These are phyloP conservation scores for Fusarium abutilonis DNA, from an alignment of 2,329 filamentous ascomycete genomes.

Conservation along the genomic window DNA sequence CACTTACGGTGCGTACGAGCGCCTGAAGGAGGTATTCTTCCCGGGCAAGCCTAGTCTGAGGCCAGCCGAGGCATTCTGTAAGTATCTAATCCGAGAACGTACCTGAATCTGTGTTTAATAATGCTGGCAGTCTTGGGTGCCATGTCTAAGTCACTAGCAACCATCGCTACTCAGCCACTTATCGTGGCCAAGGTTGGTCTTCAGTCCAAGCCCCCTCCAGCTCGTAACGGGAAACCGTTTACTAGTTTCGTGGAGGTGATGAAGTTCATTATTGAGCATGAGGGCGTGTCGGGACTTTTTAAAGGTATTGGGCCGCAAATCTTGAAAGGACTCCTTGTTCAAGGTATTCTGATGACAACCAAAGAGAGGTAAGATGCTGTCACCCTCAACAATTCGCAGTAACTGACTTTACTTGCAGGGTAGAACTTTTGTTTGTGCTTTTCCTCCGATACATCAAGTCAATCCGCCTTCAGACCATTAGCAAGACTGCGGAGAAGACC, in stretches of 20 bases:
- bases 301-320: conserved; percentile 97
- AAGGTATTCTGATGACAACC: conserved; percentile 98
- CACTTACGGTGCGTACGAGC: conserved; percentile 96
- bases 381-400: background rate
- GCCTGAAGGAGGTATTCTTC: conserved; percentile 80
- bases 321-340: conserved; percentile 89
- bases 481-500: conserved; percentile 71
- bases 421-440: conserved; percentile 88
- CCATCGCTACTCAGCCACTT: conserved; percentile 89
- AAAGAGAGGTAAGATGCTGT: conserved; percentile 79
- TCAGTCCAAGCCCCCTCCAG: conserved; percentile 89
- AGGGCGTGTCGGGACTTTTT: conserved; percentile 85
- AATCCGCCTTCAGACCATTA: conserved; percentile 74
- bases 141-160: conserved; percentile 91
- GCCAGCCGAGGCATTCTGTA: conserved; percentile 91
- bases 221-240: conserved; percentile 88
- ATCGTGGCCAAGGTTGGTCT: conserved; percentile 98
- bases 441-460: conserved; percentile 84
- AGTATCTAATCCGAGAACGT: conserved; percentile 52
- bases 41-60: conserved; percentile 78
- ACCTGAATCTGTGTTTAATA: conserved; percentile 8
- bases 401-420: conserved; percentile 58
- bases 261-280: conserved; percentile 89
- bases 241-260: conserved; percentile 95
- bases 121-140: conserved; percentile 78